Evolutionary conservation across 2,329 filamentous ascomycete genomes (phyloP).

Genomic region (Pseudogymnoascus sp.): DNA sequence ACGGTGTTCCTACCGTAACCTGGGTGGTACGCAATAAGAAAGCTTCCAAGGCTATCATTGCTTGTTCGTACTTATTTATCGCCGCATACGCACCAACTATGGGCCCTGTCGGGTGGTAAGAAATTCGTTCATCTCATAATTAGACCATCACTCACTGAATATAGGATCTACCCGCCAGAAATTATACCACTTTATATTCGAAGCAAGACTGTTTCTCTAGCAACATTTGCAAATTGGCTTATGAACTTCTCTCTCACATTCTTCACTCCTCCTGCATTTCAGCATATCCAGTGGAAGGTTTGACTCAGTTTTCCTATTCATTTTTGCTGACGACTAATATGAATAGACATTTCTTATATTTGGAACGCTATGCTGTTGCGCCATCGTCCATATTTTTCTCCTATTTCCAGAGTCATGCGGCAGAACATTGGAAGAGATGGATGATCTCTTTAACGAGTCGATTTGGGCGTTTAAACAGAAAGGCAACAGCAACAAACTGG

Average conservation of each 20-base stretch:
- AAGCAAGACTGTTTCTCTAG: constrained; percentile 62
- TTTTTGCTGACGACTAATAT: neutral
- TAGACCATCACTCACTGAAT: neutral
- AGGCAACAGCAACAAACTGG: neutral
- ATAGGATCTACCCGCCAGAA: constrained; percentile 47
- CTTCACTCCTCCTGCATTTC: constrained; percentile 37
- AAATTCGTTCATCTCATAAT: neutral
- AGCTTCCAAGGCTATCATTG: constrained; percentile 54
- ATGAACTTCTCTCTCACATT: constrained; percentile 56
- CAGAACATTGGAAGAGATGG: constrained; percentile 65
- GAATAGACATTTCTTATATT: constrained; percentile 58
- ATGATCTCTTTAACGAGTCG: constrained; percentile 52
- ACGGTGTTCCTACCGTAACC: constrained; percentile 28
- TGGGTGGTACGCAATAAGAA: constrained; percentile 45
- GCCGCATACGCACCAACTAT: constrained; percentile 55
- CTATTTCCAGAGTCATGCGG: constrained; percentile 57
- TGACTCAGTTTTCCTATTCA: neutral
- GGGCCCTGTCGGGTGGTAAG: constrained; percentile 31
- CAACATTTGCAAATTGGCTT: constrained; percentile 65
- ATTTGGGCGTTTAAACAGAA: constrained; percentile 9
- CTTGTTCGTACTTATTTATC: constrained; percentile 62
- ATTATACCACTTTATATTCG: constrained; percentile 59
- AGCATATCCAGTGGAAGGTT: constrained; percentile 44
- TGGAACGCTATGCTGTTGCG: constrained; percentile 58
- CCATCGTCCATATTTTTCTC: constrained; percentile 58